phyloP scores from a whole-genome alignment of 1,284 basidiomycete species.

The Leccinum pachyderme region DNA sequence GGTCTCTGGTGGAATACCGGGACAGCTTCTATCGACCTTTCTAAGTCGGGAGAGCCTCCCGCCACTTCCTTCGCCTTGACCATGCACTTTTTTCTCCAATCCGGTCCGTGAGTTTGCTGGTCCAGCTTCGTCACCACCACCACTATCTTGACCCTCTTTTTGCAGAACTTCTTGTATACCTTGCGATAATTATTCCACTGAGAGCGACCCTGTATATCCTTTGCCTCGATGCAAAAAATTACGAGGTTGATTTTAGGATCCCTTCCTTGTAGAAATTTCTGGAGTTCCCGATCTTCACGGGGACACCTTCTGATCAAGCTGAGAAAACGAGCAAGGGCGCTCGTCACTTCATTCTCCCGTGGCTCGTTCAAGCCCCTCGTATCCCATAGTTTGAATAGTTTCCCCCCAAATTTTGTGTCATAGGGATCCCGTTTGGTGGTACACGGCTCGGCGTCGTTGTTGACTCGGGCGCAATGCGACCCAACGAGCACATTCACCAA shows the following conservation, averaged over 20 bases:
- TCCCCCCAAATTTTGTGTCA: background rate
- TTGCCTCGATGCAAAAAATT: constrained; percentile 15
- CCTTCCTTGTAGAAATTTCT: constrained; percentile 11
- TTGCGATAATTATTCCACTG: constrained; percentile 17
- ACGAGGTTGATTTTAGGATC: constrained; percentile 12
- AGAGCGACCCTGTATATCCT: constrained; percentile 12
- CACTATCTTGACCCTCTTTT: constrained; percentile 10
- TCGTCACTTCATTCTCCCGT: background rate
- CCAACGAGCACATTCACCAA: constrained; percentile 19
- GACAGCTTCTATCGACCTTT: constrained; percentile 9
- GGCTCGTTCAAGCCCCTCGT: constrained; percentile 17
- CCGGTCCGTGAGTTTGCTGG: constrained; percentile 25
- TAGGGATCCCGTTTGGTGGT: constrained; percentile 4
- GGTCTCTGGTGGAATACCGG: constrained; percentile 4
- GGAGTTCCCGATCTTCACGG: constrained; percentile 14
- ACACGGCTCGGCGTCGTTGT: constrained; percentile 14
- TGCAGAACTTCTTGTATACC: constrained; percentile 17
- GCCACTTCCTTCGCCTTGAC: background rate
- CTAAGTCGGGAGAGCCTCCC: constrained; percentile 4
- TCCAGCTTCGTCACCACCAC: constrained; percentile 39
- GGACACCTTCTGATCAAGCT: constrained; percentile 1
- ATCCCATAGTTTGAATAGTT: constrained; percentile 11
- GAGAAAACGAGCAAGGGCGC: constrained; percentile 9
- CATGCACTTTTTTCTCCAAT: constrained; percentile 34
- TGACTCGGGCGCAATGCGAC: constrained; percentile 4